A percentile compares a stretch with the other conserved stretches of the same genome.
Conservation (phyloP, 768 basidiomycete species). For the Lentinula sp. region DNA sequence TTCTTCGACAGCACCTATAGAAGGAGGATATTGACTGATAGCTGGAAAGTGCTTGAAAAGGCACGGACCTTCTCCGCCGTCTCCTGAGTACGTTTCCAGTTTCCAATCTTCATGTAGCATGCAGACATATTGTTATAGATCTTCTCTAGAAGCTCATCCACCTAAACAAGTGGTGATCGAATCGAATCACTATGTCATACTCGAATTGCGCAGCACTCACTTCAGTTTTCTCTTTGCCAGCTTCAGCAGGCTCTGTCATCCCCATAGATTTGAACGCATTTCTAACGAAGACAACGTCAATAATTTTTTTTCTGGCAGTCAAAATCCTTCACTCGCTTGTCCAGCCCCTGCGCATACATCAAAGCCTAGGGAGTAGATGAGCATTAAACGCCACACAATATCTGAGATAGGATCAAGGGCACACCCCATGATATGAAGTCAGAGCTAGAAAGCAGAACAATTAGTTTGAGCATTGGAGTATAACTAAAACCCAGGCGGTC, state of each 20-base stretch:
- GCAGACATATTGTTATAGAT: conserved; percentile 84
- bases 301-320: background rate
- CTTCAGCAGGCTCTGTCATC: conserved; percentile 24
- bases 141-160: conserved; percentile 73
- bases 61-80: conserved; percentile 69
- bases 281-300: conserved; percentile 22
- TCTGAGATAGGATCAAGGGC: background rate
- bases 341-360: conserved; percentile 68
- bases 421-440: conserved; percentile 66
- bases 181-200: background rate
- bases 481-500: conserved; percentile 1
- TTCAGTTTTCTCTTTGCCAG: conserved; percentile 59
- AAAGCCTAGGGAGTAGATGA: conserved; percentile 40
- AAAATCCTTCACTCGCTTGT: conserved; percentile 50
- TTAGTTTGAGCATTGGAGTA: conserved; percentile 3
- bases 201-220: conserved; percentile 26
- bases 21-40: background rate
- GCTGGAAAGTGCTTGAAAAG: too few species aligned
- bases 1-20: conserved; percentile 69
- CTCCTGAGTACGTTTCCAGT: conserved; percentile 74
- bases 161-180: conserved; percentile 28
- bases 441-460: conserved; percentile 41
- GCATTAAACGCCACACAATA: conserved; percentile 9
- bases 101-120: conserved; percentile 73
- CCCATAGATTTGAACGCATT: conserved; percentile 52